Conservation (phyloP, 164 flowering plant species). For the Tetracentron sinense region DNA sequence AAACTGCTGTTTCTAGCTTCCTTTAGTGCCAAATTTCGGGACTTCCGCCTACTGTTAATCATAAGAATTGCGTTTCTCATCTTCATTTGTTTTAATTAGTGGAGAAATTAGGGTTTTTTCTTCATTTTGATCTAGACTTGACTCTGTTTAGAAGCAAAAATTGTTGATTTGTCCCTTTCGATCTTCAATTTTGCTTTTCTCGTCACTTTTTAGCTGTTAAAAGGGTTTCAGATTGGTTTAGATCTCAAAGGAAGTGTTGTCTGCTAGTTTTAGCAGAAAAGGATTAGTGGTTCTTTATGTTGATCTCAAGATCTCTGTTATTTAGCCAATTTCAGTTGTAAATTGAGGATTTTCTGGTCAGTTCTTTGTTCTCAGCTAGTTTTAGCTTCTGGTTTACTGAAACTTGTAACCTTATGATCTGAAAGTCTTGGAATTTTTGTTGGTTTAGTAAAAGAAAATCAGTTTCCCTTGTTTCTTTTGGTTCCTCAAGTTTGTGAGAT, state of each 20-base stretch:
- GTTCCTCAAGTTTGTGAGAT: constrained; percentile 5
- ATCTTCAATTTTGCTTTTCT: not conserved
- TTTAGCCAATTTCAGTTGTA: not conserved
- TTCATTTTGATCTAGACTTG: not conserved
- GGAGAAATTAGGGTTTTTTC: not conserved
- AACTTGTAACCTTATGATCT: not conserved
- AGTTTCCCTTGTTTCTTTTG: constrained; percentile 3
- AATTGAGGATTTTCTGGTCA: not conserved
- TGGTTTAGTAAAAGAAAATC: too few relatives aligned
- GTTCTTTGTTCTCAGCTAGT: not conserved
- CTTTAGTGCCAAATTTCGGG: constrained; percentile 14
- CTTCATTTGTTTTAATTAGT: too few relatives aligned
- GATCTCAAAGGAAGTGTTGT: not conserved
- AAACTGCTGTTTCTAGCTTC: constrained; percentile 14
- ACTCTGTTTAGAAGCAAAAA: too few relatives aligned
- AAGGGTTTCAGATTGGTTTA: not conserved
- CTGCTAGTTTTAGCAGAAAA: not conserved
- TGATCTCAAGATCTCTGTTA: constrained; percentile 5
- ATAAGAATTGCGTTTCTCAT: not conserved
- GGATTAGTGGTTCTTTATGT: not conserved
- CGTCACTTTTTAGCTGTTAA: constrained; percentile 1
- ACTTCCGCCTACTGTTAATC: not conserved
- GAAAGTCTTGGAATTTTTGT: not conserved
- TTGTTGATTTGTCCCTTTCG: not conserved
- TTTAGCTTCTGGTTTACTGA: not conserved